Conservation (phyloP, 1,139 yeast species). For the Hyphopichia pseudoburtonii region DNA sequence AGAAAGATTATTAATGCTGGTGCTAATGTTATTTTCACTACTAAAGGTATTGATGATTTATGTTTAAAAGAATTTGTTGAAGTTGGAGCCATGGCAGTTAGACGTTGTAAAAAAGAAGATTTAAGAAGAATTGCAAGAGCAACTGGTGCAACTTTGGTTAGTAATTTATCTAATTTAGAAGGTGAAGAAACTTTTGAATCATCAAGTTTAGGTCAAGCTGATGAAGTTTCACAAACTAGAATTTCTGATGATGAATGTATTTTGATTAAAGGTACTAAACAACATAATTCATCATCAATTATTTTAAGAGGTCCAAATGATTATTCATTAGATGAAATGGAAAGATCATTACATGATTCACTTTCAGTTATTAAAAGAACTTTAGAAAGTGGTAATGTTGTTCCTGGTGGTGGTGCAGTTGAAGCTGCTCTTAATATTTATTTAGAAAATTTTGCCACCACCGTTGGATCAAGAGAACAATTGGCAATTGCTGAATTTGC, state of each 20-base stretch:
- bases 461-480: constrained; percentile 97
- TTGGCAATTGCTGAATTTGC: constrained; percentile 98
- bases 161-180: constrained; percentile 88
- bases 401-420: constrained; percentile 99
- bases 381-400: constrained; percentile 89
- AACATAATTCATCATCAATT: constrained; percentile 89
- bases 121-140: constrained; percentile 96
- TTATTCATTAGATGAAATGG: constrained; percentile 97
- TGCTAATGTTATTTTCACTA: constrained; percentile 93
- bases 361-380: constrained; percentile 94
- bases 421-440: constrained; percentile 94
- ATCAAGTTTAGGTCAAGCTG: constrained; percentile 84
- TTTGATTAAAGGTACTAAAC: constrained; percentile 88
- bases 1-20: constrained; percentile 87
- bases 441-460: constrained; percentile 95
- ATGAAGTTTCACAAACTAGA: constrained; percentile 86
- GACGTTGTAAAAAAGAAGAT: constrained; percentile 97
- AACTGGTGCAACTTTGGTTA: constrained; percentile 90
- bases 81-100: constrained; percentile 94
- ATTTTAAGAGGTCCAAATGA: constrained; percentile 96
- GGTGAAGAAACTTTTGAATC: constrained; percentile 97
- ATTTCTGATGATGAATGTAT: constrained; percentile 98
- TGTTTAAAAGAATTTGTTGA: constrained; percentile 95
- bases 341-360: constrained; percentile 93
- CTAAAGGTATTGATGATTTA: constrained; percentile 97